A percentile compares a stretch with the other conserved stretches of the same genome.
phyloP scores from a whole-genome alignment of 345 rosid species.

The Lepidium africanum region DNA sequence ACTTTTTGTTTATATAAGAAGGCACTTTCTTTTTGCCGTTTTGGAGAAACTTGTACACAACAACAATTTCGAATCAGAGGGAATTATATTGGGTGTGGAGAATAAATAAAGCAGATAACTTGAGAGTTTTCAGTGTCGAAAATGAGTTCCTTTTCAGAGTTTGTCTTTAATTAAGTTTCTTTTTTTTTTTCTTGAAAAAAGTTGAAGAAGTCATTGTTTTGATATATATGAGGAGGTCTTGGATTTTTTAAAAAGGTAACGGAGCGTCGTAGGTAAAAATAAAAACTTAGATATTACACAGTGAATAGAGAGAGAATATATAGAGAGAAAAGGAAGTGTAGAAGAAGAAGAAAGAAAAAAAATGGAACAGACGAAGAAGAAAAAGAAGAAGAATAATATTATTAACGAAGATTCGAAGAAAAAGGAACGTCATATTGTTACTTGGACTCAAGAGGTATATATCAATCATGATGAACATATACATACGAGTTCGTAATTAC shows the following conservation, averaged over 20 bases:
- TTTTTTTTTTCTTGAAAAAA: slow-evolving; percentile 8
- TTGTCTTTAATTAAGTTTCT: slow-evolving; percentile 21
- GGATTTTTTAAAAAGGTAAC: slow-evolving; percentile 37
- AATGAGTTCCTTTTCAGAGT: slow-evolving; percentile 32
- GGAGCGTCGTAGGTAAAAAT: slow-evolving; percentile 40
- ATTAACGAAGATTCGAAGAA: slow-evolving; percentile 58
- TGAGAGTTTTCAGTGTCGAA: slow-evolving; percentile 15
- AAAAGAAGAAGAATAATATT: slow-evolving; percentile 41
- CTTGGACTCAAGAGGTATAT: slow-evolving; percentile 67
- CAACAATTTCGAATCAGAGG: not conserved
- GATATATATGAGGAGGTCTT: slow-evolving; percentile 19
- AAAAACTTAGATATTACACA: not conserved
- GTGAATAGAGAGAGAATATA: slow-evolving; percentile 6
- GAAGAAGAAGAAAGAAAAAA: not conserved
- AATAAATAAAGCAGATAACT: slow-evolving; percentile 23
- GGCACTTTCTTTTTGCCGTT: not conserved
- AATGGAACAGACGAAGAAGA: slow-evolving; percentile 45
- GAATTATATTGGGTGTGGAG: slow-evolving; percentile 2
- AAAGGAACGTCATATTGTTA: slow-evolving; percentile 83
- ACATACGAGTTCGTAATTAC: not conserved
- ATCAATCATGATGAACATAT: not conserved
- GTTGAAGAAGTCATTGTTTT: slow-evolving; percentile 37
- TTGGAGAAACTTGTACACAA: slow-evolving; percentile 4
- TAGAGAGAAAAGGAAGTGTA: not conserved
- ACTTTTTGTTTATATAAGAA: slow-evolving; percentile 1